A percentile compares a stretch with the other conserved stretches of the same genome.
phyloP scores from a whole-genome alignment of 2,329 filamentous ascomycete genomes.

The Chaetomiaceae sp. region DNA sequence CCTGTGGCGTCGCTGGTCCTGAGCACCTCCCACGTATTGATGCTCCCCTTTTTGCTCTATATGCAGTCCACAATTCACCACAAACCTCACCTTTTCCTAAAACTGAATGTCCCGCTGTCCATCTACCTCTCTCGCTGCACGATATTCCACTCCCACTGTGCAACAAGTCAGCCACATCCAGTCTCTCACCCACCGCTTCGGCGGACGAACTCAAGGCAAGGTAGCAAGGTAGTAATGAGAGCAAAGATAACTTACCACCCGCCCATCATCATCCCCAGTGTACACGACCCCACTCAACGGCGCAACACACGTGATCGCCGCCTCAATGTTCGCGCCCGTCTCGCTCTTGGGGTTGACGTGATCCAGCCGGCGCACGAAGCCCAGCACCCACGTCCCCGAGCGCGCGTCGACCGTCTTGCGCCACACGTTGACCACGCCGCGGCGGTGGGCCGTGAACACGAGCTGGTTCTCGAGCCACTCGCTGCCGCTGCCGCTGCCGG shows the following conservation, averaged over 20 bases:
- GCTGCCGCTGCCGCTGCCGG: constrained; percentile 70
- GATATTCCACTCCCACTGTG: constrained; percentile 59
- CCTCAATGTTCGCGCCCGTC: constrained; percentile 51
- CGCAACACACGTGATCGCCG: constrained; percentile 78
- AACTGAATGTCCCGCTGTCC: not conserved
- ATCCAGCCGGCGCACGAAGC: constrained; percentile 74
- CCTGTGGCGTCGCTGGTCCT: too few relatives aligned
- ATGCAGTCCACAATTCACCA: not conserved
- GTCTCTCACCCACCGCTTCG: constrained; percentile 6
- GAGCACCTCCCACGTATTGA: not conserved
- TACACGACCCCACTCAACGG: constrained; percentile 81
- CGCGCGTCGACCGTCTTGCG: constrained; percentile 44
- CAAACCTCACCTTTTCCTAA: not conserved
- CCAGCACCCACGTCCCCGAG: constrained; percentile 65
- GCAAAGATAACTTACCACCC: constrained; percentile 61
- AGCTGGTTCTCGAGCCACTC: constrained; percentile 87
- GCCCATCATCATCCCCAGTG: constrained; percentile 87
- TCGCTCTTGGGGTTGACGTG: constrained; percentile 65
- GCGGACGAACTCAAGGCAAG: not conserved
- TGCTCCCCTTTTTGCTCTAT: constrained; percentile 1
- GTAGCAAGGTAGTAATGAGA: not conserved
- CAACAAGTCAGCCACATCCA: constrained; percentile 12
- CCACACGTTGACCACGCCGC: constrained; percentile 79
- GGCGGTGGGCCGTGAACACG: constrained; percentile 80
- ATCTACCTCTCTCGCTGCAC: constrained; percentile 47